Percentiles rank a stretch among this genome's conserved stretches.
Conservation (phyloP, 2,329 filamentous ascomycete species). For the Trichoderma arundinaceum region DNA sequence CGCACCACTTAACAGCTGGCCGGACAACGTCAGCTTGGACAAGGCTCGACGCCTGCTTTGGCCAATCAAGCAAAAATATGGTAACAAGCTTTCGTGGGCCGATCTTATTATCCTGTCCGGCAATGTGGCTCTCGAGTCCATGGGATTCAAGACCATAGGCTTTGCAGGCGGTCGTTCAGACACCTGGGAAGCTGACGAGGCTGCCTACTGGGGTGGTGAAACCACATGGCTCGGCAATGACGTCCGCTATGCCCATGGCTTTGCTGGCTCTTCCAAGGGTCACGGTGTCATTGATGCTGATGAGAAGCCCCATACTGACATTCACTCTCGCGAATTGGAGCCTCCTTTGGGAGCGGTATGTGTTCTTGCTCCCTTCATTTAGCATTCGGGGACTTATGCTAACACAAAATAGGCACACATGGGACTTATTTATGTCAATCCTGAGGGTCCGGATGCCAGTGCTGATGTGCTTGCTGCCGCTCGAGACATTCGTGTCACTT, state of each 20-base stretch:
- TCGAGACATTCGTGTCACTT: conserved; percentile 74
- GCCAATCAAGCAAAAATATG: conserved; percentile 86
- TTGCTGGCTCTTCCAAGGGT: conserved; percentile 44
- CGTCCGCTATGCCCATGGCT: conserved; percentile 66
- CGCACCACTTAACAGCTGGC: conserved; percentile 80
- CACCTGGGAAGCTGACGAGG: conserved; percentile 77
- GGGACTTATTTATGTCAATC: conserved; percentile 84
- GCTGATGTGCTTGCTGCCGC: conserved; percentile 73
- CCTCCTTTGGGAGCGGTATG: conserved; percentile 66
- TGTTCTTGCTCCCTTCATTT: conserved; percentile 47
- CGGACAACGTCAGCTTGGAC: conserved; percentile 78
- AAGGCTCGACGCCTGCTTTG: conserved; percentile 80
- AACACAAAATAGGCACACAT: not conserved
- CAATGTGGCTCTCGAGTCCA: conserved; percentile 77
- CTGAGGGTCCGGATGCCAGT: conserved; percentile 74
- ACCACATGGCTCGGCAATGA: conserved; percentile 77
- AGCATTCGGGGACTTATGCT: not conserved
- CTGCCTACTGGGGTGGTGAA: conserved; percentile 79
- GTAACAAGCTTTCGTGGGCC: conserved; percentile 81
- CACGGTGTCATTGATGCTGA: conserved; percentile 44
- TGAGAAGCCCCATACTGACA: conserved; percentile 50
- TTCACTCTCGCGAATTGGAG: conserved; percentile 69
- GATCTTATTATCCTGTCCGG: conserved; percentile 74
- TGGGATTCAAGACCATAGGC: conserved; percentile 75
- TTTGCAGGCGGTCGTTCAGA: conserved; percentile 75